Base-by-base conservation (phyloP, 2,329 filamentous ascomycete species). In the Talaromyces sp. region DNA sequence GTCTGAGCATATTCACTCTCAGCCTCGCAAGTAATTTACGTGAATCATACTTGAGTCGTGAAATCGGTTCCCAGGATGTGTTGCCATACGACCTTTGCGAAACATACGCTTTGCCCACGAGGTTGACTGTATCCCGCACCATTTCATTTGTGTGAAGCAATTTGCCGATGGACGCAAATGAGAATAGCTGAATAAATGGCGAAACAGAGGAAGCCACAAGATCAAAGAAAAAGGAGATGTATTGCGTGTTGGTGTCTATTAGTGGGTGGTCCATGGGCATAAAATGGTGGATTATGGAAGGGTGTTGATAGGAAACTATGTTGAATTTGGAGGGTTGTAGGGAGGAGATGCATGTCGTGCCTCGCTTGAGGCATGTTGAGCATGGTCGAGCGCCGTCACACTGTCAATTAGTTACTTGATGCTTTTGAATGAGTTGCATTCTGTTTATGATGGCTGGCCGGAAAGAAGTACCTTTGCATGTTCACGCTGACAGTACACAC, bases 301-400 rank as follows among this genome's bases (percentile, higher is more conserved):
- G 50, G 27, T 54, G 50, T 35, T 22, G 31, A 31, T 54, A 54
- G n/a, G 31, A n/a, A 9, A 54, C 31, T 33, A 54, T 54, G 50
- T 54, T 35, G 50, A 54, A 54, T 35, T 54, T 54, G 50, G 50
- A 35, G 17, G 50, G 31, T 22, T 54, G 50, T 10, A 54, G 9
- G 15, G 27, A 54, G 8, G 50, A 54, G 17, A n/a, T 54, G 31
- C 50, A 54, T 22, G 17, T 54, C 50, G 22, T 35, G n/a, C 50
- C 50, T 35, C 50, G 50, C 19, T 33, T 54, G 50, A 54, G 50
- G n/a, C 50, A 54, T 35, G 50, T 54, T 54, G 50, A 54, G 10
- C 50, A 54, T 54, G 50, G 50, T 11, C 50, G 50, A 19, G 17
- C 50, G 31, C 50, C 50, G n/a, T 54, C 50, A n/a, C 50, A 54